Conservation (phyloP, 306 rosid genomes). For the Ziziphus jujuba region DNA sequence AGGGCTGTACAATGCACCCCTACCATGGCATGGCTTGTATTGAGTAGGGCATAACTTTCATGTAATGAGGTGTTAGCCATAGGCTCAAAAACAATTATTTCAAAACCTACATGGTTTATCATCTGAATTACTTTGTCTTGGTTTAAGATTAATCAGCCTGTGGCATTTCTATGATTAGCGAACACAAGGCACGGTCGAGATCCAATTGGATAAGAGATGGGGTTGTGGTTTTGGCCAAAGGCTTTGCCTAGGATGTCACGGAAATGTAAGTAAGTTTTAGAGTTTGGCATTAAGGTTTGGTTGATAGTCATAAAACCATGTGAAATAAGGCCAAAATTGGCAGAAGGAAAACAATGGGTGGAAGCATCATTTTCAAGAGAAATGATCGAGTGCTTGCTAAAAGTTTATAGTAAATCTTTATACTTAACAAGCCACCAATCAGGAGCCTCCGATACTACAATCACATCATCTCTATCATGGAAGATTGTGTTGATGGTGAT, state of each 20-base stretch:
- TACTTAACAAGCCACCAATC: constrained; percentile 42
- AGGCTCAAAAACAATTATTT: constrained; percentile 35
- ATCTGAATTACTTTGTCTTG: constrained; percentile 14
- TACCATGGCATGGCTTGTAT: constrained; percentile 37
- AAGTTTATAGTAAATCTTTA: constrained; percentile 21
- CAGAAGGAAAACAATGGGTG: constrained; percentile 38
- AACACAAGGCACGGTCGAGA: constrained; percentile 21
- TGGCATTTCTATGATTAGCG: constrained; percentile 5
- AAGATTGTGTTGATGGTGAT: constrained; percentile 34
- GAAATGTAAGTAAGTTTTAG: constrained; percentile 37
- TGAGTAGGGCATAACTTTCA: constrained; percentile 14
- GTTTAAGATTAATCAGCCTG: constrained; percentile 31
- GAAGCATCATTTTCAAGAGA: constrained; percentile 12
- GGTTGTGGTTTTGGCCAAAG: neutral
- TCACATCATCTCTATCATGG: constrained; percentile 8
- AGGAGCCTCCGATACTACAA: constrained; percentile 40
- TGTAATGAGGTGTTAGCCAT: constrained; percentile 2
- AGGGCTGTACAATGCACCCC: no score
- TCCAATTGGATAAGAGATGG: neutral
- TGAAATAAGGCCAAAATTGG: constrained; percentile 24
- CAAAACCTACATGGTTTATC: constrained; percentile 37
- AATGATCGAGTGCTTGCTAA: constrained; percentile 28
- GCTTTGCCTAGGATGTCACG: constrained; percentile 18
- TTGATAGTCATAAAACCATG: constrained; percentile 45
- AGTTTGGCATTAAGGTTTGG: constrained; percentile 28